Evolutionary conservation across 305 asterid genomes (phyloP).

Genomic region (Fraxinus sp.): DNA sequence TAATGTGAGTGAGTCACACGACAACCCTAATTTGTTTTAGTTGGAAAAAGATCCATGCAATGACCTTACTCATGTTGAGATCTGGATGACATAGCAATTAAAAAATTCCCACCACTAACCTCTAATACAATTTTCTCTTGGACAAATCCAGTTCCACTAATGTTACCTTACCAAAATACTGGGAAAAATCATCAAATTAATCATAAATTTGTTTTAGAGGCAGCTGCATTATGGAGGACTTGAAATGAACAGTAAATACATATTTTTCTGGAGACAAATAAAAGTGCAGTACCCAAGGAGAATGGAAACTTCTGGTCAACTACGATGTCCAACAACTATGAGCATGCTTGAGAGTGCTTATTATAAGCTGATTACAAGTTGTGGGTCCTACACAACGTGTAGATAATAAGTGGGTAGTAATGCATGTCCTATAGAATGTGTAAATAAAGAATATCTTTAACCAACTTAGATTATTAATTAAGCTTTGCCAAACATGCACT

Average conservation of each 20-base stretch:
- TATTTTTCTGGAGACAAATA: neutral
- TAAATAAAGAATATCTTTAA: neutral
- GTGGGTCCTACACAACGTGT: neutral
- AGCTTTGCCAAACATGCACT: neutral
- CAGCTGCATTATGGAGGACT: neutral
- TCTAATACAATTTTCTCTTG: neutral
- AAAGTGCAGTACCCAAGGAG: neutral
- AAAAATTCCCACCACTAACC: neutral
- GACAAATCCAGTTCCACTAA: neutral
- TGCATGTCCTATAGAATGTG: neutral
- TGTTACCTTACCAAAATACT: neutral
- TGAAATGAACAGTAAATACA: neutral
- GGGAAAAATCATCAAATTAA: neutral
- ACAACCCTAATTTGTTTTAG: neutral
- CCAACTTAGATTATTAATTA: neutral
- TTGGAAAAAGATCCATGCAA: neutral
- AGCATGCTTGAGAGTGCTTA: neutral
- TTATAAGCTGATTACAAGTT: neutral
- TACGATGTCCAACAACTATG: neutral
- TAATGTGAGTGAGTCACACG: neutral
- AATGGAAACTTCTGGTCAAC: neutral
- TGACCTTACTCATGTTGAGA: neutral
- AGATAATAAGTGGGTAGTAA: neutral
- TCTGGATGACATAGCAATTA: neutral
- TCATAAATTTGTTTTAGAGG: neutral